A percentile compares a stretch with the other conserved stretches of the same genome.
Conservation (phyloP, 148 eudicot species). For the Mesembryanthemum crystallinum region DNA sequence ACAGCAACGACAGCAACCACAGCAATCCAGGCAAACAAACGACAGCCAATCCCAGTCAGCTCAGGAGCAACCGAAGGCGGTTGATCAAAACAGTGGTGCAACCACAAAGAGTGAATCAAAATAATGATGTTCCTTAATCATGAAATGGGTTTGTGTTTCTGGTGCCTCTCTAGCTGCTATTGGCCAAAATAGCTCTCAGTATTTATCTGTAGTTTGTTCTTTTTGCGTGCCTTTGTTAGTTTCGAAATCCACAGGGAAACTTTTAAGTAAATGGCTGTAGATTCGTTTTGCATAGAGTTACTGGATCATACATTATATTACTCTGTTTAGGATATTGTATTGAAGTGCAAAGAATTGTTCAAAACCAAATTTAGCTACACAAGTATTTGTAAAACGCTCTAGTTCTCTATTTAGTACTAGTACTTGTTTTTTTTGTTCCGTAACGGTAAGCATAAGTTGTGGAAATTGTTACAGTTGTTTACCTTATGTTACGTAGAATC, state of each 20-base stretch:
- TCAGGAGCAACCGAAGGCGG: slow-evolving; percentile 40
- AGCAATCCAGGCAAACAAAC: slow-evolving; percentile 30
- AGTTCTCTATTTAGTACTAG: slow-evolving; percentile 12
- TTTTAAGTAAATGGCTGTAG: slow-evolving; percentile 22
- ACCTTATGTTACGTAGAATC: background rate
- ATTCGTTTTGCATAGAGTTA: slow-evolving; percentile 36
- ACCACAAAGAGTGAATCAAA: slow-evolving; percentile 46
- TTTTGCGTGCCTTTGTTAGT: slow-evolving; percentile 29
- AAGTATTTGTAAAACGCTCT: slow-evolving; percentile 16
- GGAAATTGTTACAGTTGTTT: background rate
- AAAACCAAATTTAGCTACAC: slow-evolving; percentile 14
- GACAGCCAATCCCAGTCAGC: slow-evolving; percentile 20
- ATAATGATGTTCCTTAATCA: slow-evolving; percentile 23
- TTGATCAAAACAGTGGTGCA: slow-evolving; percentile 28
- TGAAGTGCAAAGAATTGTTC: slow-evolving; percentile 25
- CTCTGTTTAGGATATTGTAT: slow-evolving; percentile 25
- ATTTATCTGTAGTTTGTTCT: slow-evolving; percentile 15
- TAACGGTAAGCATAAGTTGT: background rate
- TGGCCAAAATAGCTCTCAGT: slow-evolving; percentile 7
- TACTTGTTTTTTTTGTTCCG: background rate
- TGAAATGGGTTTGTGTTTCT: slow-evolving; percentile 5
- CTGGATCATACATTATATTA: slow-evolving; percentile 20
- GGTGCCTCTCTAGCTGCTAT: slow-evolving; percentile 10
- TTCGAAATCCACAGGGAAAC: slow-evolving; percentile 33
- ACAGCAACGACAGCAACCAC: too few relatives aligned